Evolutionary conservation across 148 eudicot species (phyloP).

Genomic region (Silene conica): DNA sequence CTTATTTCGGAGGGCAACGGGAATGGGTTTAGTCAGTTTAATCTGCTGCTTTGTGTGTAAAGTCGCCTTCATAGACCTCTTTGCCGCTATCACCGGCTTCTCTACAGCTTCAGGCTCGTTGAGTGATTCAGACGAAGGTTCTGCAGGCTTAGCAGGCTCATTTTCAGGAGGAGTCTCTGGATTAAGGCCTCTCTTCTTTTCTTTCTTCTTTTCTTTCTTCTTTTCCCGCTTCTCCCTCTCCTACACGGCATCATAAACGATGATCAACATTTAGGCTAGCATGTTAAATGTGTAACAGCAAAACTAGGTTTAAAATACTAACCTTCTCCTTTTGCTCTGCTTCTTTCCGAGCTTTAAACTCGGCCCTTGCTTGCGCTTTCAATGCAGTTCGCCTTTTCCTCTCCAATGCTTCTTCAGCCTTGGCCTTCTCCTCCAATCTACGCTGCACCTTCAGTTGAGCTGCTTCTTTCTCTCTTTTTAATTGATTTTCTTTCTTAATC

Average conservation of each 20-base stretch:
- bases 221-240: slow-evolving; percentile 4
- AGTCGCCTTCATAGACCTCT: slow-evolving; percentile 39
- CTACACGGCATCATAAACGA: not conserved
- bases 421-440: slow-evolving; percentile 62
- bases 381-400: slow-evolving; percentile 68
- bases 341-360: slow-evolving; percentile 66
- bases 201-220: slow-evolving; percentile 5
- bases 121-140: slow-evolving; percentile 25
- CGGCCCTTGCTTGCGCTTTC: slow-evolving; percentile 74
- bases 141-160: slow-evolving; percentile 35
- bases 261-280: too few relatives aligned
- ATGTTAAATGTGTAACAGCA: not conserved
- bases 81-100: slow-evolving; percentile 25
- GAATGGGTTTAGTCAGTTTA: slow-evolving; percentile 52
- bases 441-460: slow-evolving; percentile 65
- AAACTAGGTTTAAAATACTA: not conserved
- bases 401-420: slow-evolving; percentile 75
- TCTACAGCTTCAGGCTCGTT: slow-evolving; percentile 43
- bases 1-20: slow-evolving; percentile 69
- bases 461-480: slow-evolving; percentile 45
- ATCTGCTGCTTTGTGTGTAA: slow-evolving; percentile 45
- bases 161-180: slow-evolving; percentile 33
- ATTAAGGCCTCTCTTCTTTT: not conserved
- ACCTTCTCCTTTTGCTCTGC: slow-evolving; percentile 90
- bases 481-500: slow-evolving; percentile 49